phyloP scores from a whole-genome alignment of 306 rosid genomes.

The Mimosa bimucronata region DNA sequence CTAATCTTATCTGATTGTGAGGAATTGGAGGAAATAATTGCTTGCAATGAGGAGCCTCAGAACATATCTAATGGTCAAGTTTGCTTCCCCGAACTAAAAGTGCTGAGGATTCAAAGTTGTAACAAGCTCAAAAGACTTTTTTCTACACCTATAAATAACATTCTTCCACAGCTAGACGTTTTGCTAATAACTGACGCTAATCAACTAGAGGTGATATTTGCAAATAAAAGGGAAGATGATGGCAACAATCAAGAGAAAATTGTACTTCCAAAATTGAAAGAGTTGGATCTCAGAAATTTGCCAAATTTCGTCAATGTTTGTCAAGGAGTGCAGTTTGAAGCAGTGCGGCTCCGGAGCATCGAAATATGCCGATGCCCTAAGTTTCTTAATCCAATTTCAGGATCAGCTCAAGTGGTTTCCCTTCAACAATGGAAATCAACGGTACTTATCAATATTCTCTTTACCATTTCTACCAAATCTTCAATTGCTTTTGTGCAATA shows the following conservation, averaged over 20 bases:
- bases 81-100: neutral
- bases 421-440: too few species aligned
- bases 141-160: neutral
- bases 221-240: too few species aligned
- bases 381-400: neutral
- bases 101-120: neutral
- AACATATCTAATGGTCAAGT: neutral
- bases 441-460: neutral
- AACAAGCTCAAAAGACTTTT: slow-evolving; percentile 1
- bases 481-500: too few species aligned
- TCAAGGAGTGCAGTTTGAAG: neutral
- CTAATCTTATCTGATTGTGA: neutral
- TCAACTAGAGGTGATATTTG: too few species aligned
- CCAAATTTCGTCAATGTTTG: neutral
- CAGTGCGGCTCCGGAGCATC: neutral
- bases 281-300: neutral
- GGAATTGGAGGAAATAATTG: too few species aligned
- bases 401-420: neutral
- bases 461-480: neutral
- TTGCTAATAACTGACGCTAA: neutral
- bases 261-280: neutral
- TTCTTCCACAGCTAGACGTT: neutral
- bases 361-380: neutral
- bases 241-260: neutral
- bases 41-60: neutral